Evolutionary conservation across 345 rosid species (phyloP).

Genomic region (Melaleuca quinquenervia): DNA sequence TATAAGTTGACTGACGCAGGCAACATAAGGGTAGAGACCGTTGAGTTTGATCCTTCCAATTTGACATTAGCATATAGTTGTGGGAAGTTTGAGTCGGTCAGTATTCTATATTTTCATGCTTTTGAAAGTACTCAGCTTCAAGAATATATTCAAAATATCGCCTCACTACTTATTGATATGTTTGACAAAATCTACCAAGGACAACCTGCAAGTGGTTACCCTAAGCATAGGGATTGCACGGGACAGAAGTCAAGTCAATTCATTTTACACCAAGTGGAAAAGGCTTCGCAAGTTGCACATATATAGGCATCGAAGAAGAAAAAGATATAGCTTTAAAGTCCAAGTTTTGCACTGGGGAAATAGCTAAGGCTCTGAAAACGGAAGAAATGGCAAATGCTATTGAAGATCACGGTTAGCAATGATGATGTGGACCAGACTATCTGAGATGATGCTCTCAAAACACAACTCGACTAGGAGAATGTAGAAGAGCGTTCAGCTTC

Average conservation of each 20-base stretch:
- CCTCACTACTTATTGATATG: not conserved
- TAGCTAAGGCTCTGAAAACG: not conserved
- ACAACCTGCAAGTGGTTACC: not conserved
- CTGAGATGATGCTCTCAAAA: not conserved
- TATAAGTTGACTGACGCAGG: not conserved
- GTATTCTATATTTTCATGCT: not conserved
- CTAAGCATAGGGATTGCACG: not conserved
- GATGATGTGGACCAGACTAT: not conserved
- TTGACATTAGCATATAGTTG: not conserved
- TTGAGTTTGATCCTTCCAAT: not conserved
- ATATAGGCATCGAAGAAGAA: not conserved
- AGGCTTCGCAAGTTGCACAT: not conserved
- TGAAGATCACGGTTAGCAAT: not conserved
- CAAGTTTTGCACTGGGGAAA: not conserved
- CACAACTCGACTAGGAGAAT: not conserved
- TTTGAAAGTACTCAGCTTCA: not conserved
- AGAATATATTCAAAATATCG: not conserved
- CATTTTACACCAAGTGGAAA: not conserved
- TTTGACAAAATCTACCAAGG: not conserved
- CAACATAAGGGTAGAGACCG: not conserved
- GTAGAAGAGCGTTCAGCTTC: not conserved
- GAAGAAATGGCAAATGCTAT: not conserved
- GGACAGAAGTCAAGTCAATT: rapidly evolving
- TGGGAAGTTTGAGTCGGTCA: not conserved
- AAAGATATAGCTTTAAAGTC: rapidly evolving